These are phyloP conservation scores for Flaveria sonorensis DNA, from an alignment of 129 eudicot genomes.

Conservation along the genomic window DNA sequence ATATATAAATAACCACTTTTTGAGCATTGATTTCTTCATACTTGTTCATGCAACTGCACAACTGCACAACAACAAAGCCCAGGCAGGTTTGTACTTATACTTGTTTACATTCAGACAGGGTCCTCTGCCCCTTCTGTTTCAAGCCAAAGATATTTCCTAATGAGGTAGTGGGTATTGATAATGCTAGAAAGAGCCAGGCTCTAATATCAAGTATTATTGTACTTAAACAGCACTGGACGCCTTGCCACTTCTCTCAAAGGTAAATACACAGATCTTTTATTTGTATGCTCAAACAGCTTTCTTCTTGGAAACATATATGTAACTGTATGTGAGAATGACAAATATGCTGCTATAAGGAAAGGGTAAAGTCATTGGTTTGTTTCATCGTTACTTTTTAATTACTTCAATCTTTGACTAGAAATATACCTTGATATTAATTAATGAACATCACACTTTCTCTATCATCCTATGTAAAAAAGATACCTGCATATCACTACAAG, in stretches of 20 bases:
- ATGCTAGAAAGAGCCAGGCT: slow-evolving; percentile 77
- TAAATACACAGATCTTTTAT: slow-evolving; percentile 27
- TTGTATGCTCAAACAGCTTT: slow-evolving; percentile 40
- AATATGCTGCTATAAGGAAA: slow-evolving; percentile 75
- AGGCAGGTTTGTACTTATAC: neutral
- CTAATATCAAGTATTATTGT: slow-evolving; percentile 85
- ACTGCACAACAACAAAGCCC: neutral
- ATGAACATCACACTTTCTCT: slow-evolving; percentile 1
- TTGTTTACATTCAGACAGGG: slow-evolving; percentile 67
- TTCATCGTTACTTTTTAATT: neutral
- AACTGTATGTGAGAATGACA: slow-evolving; percentile 80
- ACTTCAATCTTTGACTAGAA: slow-evolving; percentile 4
- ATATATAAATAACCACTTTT: neutral
- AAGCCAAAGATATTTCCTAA: slow-evolving; percentile 84
- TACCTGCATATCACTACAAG: neutral
- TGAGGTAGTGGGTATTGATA: slow-evolving; percentile 62
- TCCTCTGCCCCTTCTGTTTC: slow-evolving; percentile 97
- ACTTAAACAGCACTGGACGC: slow-evolving; percentile 92
- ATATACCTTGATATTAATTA: neutral
- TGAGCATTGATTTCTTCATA: neutral
- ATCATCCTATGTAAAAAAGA: slow-evolving; percentile 2
- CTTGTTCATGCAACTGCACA: neutral
- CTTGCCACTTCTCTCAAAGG: slow-evolving; percentile 91
- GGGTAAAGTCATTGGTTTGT: slow-evolving; percentile 46
- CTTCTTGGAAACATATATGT: slow-evolving; percentile 82